Percentiles rank a stretch among this genome's conserved stretches.
phyloP scores from a whole-genome alignment of 2,329 filamentous ascomycete genomes.

The Cryphonectria japonica region DNA sequence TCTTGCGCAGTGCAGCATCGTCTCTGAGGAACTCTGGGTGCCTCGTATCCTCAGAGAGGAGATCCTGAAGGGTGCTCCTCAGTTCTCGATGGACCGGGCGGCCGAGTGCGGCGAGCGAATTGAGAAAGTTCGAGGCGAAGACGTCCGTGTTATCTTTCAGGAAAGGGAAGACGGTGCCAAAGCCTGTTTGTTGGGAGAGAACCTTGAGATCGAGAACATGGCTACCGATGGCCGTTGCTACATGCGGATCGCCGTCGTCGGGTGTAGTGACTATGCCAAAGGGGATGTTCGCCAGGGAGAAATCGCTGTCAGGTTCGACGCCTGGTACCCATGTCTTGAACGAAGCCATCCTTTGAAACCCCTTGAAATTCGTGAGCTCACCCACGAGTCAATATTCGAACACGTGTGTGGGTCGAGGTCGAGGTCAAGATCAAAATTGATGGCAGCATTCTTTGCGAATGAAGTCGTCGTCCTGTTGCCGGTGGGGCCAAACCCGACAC shows the following conservation, averaged over 20 bases:
- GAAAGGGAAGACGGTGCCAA: conserved; percentile 44
- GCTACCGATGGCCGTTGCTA: conserved; percentile 70
- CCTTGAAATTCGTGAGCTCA: not conserved
- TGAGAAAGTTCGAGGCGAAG: conserved; percentile 41
- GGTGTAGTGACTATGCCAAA: conserved; percentile 73
- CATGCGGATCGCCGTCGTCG: conserved; percentile 46
- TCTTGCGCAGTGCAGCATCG: conserved; percentile 60
- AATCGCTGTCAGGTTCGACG: conserved; percentile 57
- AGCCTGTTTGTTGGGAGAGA: conserved; percentile 63
- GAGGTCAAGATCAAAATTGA: not conserved
- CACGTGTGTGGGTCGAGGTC: not conserved
- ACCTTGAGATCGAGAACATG: conserved; percentile 67
- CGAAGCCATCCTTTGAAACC: conserved; percentile 4
- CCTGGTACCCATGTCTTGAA: conserved; percentile 35
- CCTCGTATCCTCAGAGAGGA: conserved; percentile 64
- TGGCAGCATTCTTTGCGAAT: not conserved
- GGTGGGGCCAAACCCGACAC: conserved; percentile 3
- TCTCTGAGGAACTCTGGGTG: conserved; percentile 65
- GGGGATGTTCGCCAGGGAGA: conserved; percentile 75
- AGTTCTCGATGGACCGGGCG: conserved; percentile 70
- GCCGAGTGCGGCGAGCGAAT: conserved; percentile 72
- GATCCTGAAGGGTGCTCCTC: conserved; percentile 67
- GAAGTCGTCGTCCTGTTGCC: not conserved
- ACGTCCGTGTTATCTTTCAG: conserved; percentile 29
- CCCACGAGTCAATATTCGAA: not conserved